Base-by-base conservation (phyloP, 257 asterid genomes). In the Lavandula angustifolia region DNA sequence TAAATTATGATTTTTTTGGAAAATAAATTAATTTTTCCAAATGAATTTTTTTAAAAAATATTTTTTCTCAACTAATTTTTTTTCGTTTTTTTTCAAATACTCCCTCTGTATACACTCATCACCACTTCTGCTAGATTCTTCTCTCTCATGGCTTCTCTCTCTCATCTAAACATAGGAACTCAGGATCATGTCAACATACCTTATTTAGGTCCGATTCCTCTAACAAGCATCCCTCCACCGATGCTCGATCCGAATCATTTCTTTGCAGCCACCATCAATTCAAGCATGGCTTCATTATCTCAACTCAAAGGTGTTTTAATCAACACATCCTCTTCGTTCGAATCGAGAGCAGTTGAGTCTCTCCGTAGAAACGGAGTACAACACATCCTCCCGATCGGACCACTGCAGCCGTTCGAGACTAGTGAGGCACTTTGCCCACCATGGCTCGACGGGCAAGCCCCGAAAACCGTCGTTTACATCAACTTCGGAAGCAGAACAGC, bases 401-500 rank as follows among this genome's bases (percentile, higher is more conserved):
- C 86, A 1, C 9, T 75, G 32, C 76, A 71, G 51, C 32, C 71
- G n/a, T 47, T 62, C 27, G 58, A 64, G 43, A 22, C 56, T 0
- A 40, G 1, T 43, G 11, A 69, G 34, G 37, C 61, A n/a, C 16
- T 9, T n/a, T 4, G 32, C 48, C 68, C 72, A 34, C 78, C 76
- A 59, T 83, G 89, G 89, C 84, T 83, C 1, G 81, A 83, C 46
- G 46, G 61, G 11, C 86, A 83, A 71, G 53, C 70, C 3, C 68
- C 73, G 5, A 64, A 54, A 54, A 70, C 86, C 1, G 86, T 83
- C 4, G 17, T 83, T 6, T 78, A 67, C 70, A 52, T 83, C 14
- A 73, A 80, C 78, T 83, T 80, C 33, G 89, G 89, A 10, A 78
- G 73, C 70, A 71, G 89, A 54, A 76, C 81, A 11, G 74, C 87